These are phyloP conservation scores for Inga leiocalycina DNA, from an alignment of 306 rosid genomes.

Conservation along the genomic window DNA sequence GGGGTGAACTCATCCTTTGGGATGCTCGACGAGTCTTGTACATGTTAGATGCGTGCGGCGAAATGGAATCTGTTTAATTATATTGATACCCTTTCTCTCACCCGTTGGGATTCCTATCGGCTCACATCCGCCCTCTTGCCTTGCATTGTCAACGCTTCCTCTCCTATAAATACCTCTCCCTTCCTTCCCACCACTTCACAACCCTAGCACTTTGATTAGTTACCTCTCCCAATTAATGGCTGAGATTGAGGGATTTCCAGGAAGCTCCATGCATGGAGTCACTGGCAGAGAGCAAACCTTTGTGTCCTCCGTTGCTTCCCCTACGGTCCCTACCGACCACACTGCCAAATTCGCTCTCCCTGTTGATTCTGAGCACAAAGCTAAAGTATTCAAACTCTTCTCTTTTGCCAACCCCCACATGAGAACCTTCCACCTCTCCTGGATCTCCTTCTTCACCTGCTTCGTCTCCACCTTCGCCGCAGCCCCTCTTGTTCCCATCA, in stretches of 20 bases:
- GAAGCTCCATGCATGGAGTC: conserved; percentile 97
- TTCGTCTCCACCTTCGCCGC: conserved; percentile 89
- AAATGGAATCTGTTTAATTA: conserved; percentile 31
- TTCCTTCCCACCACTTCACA: conserved; percentile 16
- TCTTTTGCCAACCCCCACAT: conserved; percentile 88
- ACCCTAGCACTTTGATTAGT: neutral
- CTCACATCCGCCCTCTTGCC: conserved; percentile 20
- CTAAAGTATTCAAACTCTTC: conserved; percentile 70
- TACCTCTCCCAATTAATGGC: conserved; percentile 33
- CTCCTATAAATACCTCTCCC: conserved; percentile 46
- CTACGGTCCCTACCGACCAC: conserved; percentile 66
- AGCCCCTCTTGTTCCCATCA: conserved; percentile 75
- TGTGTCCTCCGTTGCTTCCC: conserved; percentile 69
- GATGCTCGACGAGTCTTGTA: conserved; percentile 53
- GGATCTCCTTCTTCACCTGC: conserved; percentile 92
- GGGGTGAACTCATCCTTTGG: conserved; percentile 54
- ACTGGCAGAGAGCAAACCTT: conserved; percentile 78
- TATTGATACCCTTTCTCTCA: neutral
- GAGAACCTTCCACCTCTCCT: conserved; percentile 95
- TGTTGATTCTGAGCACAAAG: conserved; percentile 82
- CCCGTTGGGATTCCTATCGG: conserved; percentile 35
- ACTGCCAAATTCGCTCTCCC: conserved; percentile 72
- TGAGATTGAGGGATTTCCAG: conserved; percentile 65
- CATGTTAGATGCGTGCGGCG: conserved; percentile 75
- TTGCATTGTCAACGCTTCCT: conserved; percentile 48